Evolutionary conservation across 805 yeast genomes (phyloP), one percentile per base, ranked within the genome.

Genomic region (Pichia sporocuriosa): DNA sequence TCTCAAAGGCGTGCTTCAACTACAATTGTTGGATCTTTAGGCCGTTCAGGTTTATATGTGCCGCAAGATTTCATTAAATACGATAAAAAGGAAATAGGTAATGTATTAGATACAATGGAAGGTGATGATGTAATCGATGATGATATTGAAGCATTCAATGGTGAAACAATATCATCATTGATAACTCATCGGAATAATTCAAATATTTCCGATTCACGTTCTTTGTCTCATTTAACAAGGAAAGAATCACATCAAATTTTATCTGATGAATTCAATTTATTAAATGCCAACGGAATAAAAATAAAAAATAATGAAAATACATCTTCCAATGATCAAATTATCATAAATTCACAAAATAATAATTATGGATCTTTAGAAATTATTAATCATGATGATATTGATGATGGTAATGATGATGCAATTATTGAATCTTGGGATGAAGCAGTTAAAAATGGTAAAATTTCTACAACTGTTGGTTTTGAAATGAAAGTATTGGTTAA

Each of bases 31-130:
- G 79, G 78, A 2, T 71, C 77, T 1, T 56, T 68, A 4, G 77
- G 79, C 4, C 66, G 77, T 46, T 69, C 72, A 4, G 78, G 79
- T 0, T 57, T 75, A 3, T 75, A 61, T 42, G 55, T 72, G n/a
- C 79, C 79, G 0, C 63, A 65, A 26, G 80, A 75, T 55, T 75
- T 75, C 51, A 55, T 61, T 22, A 48, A 40, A 21, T 48, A 43
- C 21, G 40, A 56, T 53, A 40, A 47, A 8, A 51, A 48, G 2
- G 58, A 49, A 21, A 51, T 55, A 10, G 59, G 50, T 6, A 48
- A 47, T 33, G 52, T 52, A 7, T 33, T 53, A 13, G 36, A 44
- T 11, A 30, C 37, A 4, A 45, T 53, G 39, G 56, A 54, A 27
- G 49, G 50, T 24, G 56, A 43, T 12, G 49, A 41, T 8, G 55